Evolutionary conservation across 2,329 filamentous ascomycete genomes (phyloP).

Genomic region (Fonsecaea pedrosoi): DNA sequence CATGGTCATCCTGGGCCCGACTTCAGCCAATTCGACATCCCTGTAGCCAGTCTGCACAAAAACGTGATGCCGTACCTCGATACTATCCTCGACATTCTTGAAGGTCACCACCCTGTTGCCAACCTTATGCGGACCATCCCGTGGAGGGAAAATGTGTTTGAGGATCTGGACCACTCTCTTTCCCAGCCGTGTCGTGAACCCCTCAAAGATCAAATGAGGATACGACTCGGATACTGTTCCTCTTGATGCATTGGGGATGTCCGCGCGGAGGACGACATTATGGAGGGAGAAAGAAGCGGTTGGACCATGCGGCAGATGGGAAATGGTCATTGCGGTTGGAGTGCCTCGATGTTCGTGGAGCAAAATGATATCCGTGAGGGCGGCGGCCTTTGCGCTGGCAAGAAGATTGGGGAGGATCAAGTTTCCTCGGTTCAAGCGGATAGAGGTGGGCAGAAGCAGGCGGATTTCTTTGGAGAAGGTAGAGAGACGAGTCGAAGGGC

Average conservation of each 20-base stretch:
- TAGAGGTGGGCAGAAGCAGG: slow-evolving; percentile 80
- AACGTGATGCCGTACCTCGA: slow-evolving; percentile 91
- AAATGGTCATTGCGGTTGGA: slow-evolving; percentile 86
- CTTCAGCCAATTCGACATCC: slow-evolving; percentile 85
- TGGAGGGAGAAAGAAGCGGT: slow-evolving; percentile 87
- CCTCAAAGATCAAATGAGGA: slow-evolving; percentile 94
- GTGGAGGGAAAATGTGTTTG: slow-evolving; percentile 91
- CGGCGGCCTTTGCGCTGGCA: slow-evolving; percentile 77
- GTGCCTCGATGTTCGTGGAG: slow-evolving; percentile 92
- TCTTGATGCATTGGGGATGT: slow-evolving; percentile 85
- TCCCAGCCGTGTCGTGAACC: slow-evolving; percentile 82
- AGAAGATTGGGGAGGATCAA: slow-evolving; percentile 86
- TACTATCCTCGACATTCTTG: slow-evolving; percentile 84
- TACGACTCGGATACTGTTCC: slow-evolving; percentile 93
- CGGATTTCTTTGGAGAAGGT: slow-evolving; percentile 93
- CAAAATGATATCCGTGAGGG: slow-evolving; percentile 82
- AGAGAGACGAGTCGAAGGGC: slow-evolving; percentile 82
- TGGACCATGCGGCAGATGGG: slow-evolving; percentile 86
- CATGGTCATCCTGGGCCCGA: slow-evolving; percentile 97
- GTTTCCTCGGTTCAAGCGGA: slow-evolving; percentile 90
- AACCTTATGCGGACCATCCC: slow-evolving; percentile 79
- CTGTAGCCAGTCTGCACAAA: slow-evolving; percentile 93
- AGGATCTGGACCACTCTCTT: slow-evolving; percentile 84
- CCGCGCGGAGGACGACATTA: slow-evolving; percentile 89
- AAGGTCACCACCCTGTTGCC: slow-evolving; percentile 91